phyloP scores from a whole-genome alignment of 805 yeast genomes.

The Suhomyces prunicola region DNA sequence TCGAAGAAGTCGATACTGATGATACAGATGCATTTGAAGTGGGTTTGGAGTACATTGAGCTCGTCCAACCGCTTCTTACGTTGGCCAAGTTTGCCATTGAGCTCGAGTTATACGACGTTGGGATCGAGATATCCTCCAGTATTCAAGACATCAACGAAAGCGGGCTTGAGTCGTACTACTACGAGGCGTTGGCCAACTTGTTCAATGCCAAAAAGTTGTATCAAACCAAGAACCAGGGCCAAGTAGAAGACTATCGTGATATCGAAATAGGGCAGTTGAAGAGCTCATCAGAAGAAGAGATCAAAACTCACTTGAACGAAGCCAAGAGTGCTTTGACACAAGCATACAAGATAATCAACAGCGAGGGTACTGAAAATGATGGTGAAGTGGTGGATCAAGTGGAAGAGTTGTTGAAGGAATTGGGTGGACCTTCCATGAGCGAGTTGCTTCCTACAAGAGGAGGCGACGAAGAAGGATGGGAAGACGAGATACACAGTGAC shows the following conservation, averaged over 20 bases:
- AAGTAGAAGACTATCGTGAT: slow-evolving; percentile 41
- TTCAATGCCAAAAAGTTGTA: slow-evolving; percentile 35
- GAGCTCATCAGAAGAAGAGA: slow-evolving; percentile 24
- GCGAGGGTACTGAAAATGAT: slow-evolving; percentile 46
- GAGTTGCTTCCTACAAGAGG: slow-evolving; percentile 34
- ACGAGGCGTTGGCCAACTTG: slow-evolving; percentile 74
- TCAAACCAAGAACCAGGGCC: slow-evolving; percentile 19
- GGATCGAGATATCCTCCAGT: slow-evolving; percentile 59
- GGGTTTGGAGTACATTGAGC: slow-evolving; percentile 55
- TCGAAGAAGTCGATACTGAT: slow-evolving; percentile 10
- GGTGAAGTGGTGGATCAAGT: slow-evolving; percentile 59
- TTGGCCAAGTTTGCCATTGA: slow-evolving; percentile 77
- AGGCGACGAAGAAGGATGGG: slow-evolving; percentile 50
- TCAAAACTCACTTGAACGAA: slow-evolving; percentile 31
- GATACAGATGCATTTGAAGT: slow-evolving; percentile 42
- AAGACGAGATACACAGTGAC: slow-evolving; percentile 40
- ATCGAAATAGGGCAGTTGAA: slow-evolving; percentile 20
- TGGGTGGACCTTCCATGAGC: slow-evolving; percentile 61
- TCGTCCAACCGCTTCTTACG: slow-evolving; percentile 70
- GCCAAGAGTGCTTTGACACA: slow-evolving; percentile 44
- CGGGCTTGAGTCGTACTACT: slow-evolving; percentile 74
- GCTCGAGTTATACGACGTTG: slow-evolving; percentile 65
- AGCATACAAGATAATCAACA: slow-evolving; percentile 40
- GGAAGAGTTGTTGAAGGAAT: slow-evolving; percentile 43
- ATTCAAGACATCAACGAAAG: slow-evolving; percentile 81